Conservation (phyloP, 805 yeast genomes). For the Ogataea angusta region DNA sequence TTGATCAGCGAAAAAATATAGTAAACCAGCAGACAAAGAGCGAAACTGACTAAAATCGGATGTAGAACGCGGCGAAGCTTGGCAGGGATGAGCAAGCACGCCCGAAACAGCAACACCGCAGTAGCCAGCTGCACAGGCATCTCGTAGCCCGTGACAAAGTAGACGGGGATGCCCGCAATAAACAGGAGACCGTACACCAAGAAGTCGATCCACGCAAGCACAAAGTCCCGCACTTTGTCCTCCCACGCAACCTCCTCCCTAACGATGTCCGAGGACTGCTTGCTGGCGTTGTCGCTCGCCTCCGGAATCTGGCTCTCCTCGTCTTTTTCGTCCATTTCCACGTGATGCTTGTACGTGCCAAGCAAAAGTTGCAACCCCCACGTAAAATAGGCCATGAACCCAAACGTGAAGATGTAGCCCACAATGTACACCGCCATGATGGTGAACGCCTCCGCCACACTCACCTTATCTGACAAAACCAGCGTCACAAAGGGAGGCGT, state of each 20-base stretch:
- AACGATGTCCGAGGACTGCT: too few species aligned
- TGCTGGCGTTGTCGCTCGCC: neutral
- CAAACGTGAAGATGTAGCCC: slow-evolving; percentile 56
- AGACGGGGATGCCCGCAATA: slow-evolving; percentile 56
- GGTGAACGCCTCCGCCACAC: slow-evolving; percentile 64
- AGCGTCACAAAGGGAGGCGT: slow-evolving; percentile 73
- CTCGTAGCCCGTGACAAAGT: slow-evolving; percentile 53
- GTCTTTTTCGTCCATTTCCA: slow-evolving; percentile 25
- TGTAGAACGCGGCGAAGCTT: slow-evolving; percentile 53
- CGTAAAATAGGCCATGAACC: slow-evolving; percentile 47
- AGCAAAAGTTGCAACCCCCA: slow-evolving; percentile 38
- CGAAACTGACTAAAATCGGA: slow-evolving; percentile 69
- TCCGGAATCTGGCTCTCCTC: slow-evolving; percentile 12
- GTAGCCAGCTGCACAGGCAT: slow-evolving; percentile 62
- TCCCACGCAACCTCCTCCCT: slow-evolving; percentile 7
- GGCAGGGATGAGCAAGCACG: slow-evolving; percentile 44
- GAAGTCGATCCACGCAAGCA: slow-evolving; percentile 52
- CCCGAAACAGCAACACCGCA: slow-evolving; percentile 54
- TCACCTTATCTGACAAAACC: slow-evolving; percentile 63
- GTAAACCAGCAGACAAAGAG: slow-evolving; percentile 57
- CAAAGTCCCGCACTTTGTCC: slow-evolving; percentile 19
- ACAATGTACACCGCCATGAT: slow-evolving; percentile 71
- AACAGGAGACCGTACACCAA: slow-evolving; percentile 45
- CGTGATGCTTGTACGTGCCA: slow-evolving; percentile 22
- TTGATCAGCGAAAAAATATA: slow-evolving; percentile 58